Conservation (phyloP, 202 grass and related monocot species). For the Carex sylvatica region DNA sequence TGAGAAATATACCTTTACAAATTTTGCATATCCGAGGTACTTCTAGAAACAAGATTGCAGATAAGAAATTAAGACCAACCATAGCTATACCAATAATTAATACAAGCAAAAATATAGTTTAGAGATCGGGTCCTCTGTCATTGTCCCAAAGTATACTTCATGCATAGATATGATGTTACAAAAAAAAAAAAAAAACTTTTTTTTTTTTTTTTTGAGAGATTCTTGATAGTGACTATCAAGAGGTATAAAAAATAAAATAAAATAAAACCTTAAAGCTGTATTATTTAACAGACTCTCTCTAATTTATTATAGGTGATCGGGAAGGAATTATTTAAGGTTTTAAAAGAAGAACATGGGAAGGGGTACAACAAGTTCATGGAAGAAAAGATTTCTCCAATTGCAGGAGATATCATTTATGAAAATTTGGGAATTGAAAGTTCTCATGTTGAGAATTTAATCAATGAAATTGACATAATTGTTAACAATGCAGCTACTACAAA, state of each 20-base stretch:
- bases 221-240: too few relatives aligned
- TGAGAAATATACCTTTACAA: background rate
- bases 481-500: conserved; percentile 67
- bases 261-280: background rate
- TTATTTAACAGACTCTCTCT: background rate
- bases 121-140: background rate
- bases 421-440: conserved; percentile 44
- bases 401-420: conserved; percentile 52
- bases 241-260: too few relatives aligned
- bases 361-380: conserved; percentile 39
- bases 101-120: background rate
- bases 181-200: too few relatives aligned
- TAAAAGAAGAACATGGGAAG: conserved; percentile 50
- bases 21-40: background rate
- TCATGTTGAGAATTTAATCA: conserved; percentile 20
- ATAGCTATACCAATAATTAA: background rate
- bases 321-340: conserved; percentile 57
- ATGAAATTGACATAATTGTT: conserved; percentile 58
- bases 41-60: background rate
- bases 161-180: background rate
- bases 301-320: conserved; percentile 45
- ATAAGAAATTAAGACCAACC: background rate
- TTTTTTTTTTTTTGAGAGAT: too few relatives aligned
- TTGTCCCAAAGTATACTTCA: background rate
- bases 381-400: conserved; percentile 39